A percentile compares a stretch with the other conserved stretches of the same genome.
phyloP scores from a whole-genome alignment of 2,329 filamentous ascomycete genomes.

The Tolypocladium endophyticum region DNA sequence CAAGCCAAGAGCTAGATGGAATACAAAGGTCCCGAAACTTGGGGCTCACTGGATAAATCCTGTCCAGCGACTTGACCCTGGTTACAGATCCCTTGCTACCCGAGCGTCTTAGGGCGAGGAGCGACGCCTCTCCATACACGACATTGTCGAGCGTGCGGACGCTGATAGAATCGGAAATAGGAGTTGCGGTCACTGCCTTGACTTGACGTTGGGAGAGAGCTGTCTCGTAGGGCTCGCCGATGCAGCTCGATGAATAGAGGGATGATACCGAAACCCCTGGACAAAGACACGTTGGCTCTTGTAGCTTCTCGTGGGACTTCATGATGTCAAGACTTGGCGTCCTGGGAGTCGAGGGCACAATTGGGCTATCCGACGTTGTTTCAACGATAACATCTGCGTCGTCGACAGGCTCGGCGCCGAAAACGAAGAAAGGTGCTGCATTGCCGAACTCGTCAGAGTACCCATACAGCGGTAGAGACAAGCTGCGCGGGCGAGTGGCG shows the following conservation, averaged over 20 bases:
- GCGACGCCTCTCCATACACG: conserved; percentile 27
- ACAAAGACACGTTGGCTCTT: conserved; percentile 2
- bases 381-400: conserved; percentile 10
- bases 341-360: conserved; percentile 7
- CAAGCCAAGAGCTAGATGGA: conserved; percentile 10
- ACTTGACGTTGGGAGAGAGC: conserved; percentile 7
- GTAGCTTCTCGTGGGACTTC: conserved; percentile 14
- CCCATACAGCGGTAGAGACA: conserved; percentile 37
- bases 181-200: conserved; percentile 16
- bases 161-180: conserved; percentile 22
- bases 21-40: conserved; percentile 21
- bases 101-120: conserved; percentile 24
- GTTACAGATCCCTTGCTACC: conserved; percentile 13
- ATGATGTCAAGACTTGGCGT: conserved; percentile 15
- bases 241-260: conserved; percentile 19
- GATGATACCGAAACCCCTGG: conserved; percentile 11
- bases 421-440: conserved; percentile 36
- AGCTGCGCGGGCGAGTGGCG: conserved; percentile 31
- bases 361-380: conserved; percentile 1
- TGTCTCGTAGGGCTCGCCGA: conserved; percentile 20
- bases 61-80: conserved; percentile 27
- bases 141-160: conserved; percentile 23
- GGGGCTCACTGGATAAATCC: conserved; percentile 17
- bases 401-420: conserved; percentile 23
- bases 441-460: conserved; percentile 32